Evolutionary conservation across 2,329 filamentous ascomycete species (phyloP), one percentile per base, ranked within the genome.

Genomic region (Xylariaceae sp.): DNA sequence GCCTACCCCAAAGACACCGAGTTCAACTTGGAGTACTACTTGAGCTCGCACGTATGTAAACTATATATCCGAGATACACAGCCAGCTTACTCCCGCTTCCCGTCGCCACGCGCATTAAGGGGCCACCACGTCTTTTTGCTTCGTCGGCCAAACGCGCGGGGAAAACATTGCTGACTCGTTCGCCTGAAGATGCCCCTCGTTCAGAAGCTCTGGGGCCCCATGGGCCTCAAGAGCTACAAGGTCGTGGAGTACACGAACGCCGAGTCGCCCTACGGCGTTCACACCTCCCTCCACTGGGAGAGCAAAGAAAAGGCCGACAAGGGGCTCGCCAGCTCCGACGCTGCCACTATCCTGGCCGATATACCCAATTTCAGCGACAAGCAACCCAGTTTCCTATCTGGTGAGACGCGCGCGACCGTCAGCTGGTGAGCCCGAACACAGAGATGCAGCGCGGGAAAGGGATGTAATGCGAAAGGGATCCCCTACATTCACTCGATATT

Each of bases 1-100:
- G 51, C 74, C 40, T 80, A 79, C 63, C 74, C 75, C 3, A 63
- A 67, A 45, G 71, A 66, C n/a, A 61, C 65, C 36, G 67, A 66
- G 55, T 80, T 79, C 68, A 65, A 80, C 67, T 66, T 76, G 59
- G 68, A 76, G 32, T 80, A 79, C 70, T 80, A 78, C 62, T 61
- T 77, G 36, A 51, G 61, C 2, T 71, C 57, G 18, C 76, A 80
- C 68, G 56, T 56, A 54, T 12, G 54, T 59, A 26, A 5, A 4
- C n/a, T n/a, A n/a, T 30, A 10, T 7, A 30, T 30, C 29, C 29
- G 29, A 30, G 37, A 37, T 7, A 49, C 15, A 5, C 26, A 22
- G 13, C 6, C 18, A 8, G n/a, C n/a, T 34, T 43, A 4, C 29
- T 32, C 29, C 15, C 21, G 12, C 19, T 40, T n/a, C 9, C 9